These are phyloP conservation scores for Exsudoporus frostii DNA, from an alignment of 768 basidiomycete genomes.

Conservation along the genomic window DNA sequence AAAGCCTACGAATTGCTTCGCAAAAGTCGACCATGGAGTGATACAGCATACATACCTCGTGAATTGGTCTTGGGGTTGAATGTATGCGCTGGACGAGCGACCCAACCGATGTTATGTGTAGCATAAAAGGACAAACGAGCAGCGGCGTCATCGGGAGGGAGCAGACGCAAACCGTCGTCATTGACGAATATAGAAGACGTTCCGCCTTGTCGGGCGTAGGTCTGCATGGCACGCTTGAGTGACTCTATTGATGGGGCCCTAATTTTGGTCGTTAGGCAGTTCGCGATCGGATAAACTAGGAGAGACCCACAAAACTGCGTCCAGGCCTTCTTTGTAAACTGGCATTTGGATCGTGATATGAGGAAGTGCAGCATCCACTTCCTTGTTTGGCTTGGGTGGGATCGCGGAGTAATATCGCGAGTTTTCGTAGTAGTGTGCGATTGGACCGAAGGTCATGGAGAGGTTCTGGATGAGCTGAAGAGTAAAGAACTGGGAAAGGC, in stretches of 20 bases:
- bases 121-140: conserved; percentile 52
- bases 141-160: conserved; percentile 44
- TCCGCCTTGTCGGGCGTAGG: conserved; percentile 65
- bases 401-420: conserved; percentile 52
- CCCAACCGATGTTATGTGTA: conserved; percentile 56
- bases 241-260: conserved; percentile 50
- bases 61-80: conserved; percentile 43
- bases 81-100: conserved; percentile 53
- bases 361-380: conserved; percentile 43
- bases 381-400: conserved; percentile 40
- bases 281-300: background rate
- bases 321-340: conserved; percentile 55
- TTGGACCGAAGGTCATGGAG: conserved; percentile 45
- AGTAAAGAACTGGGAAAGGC: conserved; percentile 36
- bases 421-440: conserved; percentile 49
- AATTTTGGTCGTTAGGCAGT: background rate
- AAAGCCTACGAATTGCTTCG: conserved; percentile 17
- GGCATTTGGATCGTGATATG: conserved; percentile 57
- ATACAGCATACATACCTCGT: conserved; percentile 35
- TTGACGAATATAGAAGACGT: conserved; percentile 56
- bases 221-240: conserved; percentile 58
- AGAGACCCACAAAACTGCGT: conserved; percentile 45
- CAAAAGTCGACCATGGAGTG: conserved; percentile 35
- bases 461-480: conserved; percentile 40
- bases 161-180: conserved; percentile 58